phyloP scores from a whole-genome alignment of 371 early-diverging fungal species.

The Rhizopus arrhizus region DNA sequence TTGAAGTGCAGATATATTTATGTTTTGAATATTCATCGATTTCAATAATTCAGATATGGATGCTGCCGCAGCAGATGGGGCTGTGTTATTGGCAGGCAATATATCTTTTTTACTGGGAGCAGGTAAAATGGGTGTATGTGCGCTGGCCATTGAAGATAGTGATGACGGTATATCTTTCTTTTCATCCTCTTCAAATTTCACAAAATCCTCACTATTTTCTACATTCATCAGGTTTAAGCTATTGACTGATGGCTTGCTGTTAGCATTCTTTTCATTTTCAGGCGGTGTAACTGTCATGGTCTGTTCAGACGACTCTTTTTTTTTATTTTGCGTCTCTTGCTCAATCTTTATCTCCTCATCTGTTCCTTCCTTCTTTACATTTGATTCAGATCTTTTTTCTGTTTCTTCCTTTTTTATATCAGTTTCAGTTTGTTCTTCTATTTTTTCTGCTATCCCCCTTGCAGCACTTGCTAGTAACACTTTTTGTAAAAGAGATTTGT shows the following conservation, averaged over 20 bases:
- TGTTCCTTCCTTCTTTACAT: not conserved
- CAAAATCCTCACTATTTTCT: slow-evolving; percentile 45
- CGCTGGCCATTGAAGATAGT: slow-evolving; percentile 10
- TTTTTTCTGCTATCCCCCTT: slow-evolving; percentile 32
- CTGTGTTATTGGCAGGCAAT: slow-evolving; percentile 4
- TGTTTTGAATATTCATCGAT: slow-evolving; percentile 40
- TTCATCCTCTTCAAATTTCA: slow-evolving; percentile 55
- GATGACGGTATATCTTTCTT: slow-evolving; percentile 20
- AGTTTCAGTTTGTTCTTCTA: slow-evolving; percentile 7
- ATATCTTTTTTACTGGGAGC: slow-evolving; percentile 4
- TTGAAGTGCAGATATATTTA: slow-evolving; percentile 48
- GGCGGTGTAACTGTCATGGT: too few species aligned
- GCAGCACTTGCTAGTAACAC: slow-evolving; percentile 35
- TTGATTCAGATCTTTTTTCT: not conserved
- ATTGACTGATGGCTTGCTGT: not conserved
- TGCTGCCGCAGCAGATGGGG: slow-evolving; percentile 7
- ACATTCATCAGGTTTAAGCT: slow-evolving; percentile 21
- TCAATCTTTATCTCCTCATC: slow-evolving; percentile 1
- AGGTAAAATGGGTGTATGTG: slow-evolving; percentile 10
- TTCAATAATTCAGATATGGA: slow-evolving; percentile 34
- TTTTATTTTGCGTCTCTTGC: not conserved
- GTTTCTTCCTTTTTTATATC: not conserved
- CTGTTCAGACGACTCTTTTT: not conserved
- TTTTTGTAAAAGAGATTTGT: slow-evolving; percentile 42
- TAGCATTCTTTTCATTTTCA: not conserved